A percentile compares a stretch with the other conserved stretches of the same genome.
Evolutionary conservation across 371 early-diverging fungal genomes (phyloP).

Genomic region (Lichtheimia corymbifera): DNA sequence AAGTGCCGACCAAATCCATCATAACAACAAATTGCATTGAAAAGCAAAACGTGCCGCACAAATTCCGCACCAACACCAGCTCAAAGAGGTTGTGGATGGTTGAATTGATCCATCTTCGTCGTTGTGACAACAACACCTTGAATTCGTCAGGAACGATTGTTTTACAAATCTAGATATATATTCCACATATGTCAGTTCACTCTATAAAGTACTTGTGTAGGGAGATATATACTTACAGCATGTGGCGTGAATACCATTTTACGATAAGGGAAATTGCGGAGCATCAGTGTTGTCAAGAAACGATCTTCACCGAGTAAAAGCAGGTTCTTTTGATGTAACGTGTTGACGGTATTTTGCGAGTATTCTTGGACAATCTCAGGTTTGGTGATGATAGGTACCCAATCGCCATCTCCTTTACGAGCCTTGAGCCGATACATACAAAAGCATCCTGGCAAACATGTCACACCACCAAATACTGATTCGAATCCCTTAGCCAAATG

Average conservation of each 20-base stretch:
- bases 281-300: constrained; percentile 93
- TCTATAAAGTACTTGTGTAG: too few species aligned
- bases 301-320: constrained; percentile 94
- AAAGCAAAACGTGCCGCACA: constrained; percentile 88
- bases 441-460: constrained; percentile 96
- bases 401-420: constrained; percentile 62
- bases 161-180: constrained; percentile 53
- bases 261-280: constrained; percentile 87
- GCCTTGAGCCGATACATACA: constrained; percentile 88
- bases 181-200: too few species aligned
- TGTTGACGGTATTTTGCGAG: constrained; percentile 83
- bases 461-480: constrained; percentile 95
- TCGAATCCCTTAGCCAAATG: constrained; percentile 94
- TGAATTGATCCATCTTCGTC: constrained; percentile 91
- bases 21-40: constrained; percentile 88
- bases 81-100: constrained; percentile 88
- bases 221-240: constrained; percentile 53
- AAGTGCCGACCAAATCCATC: constrained; percentile 84
- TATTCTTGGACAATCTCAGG: constrained; percentile 90
- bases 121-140: constrained; percentile 76
- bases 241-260: constrained; percentile 91
- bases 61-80: constrained; percentile 74
- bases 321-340: constrained; percentile 94
- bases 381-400: constrained; percentile 79
- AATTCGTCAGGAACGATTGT: constrained; percentile 84